Evolutionary conservation across 2,329 filamentous ascomycete species (phyloP), one percentile per base, ranked within the genome.

Genomic region (Ciborinia camelliae): DNA sequence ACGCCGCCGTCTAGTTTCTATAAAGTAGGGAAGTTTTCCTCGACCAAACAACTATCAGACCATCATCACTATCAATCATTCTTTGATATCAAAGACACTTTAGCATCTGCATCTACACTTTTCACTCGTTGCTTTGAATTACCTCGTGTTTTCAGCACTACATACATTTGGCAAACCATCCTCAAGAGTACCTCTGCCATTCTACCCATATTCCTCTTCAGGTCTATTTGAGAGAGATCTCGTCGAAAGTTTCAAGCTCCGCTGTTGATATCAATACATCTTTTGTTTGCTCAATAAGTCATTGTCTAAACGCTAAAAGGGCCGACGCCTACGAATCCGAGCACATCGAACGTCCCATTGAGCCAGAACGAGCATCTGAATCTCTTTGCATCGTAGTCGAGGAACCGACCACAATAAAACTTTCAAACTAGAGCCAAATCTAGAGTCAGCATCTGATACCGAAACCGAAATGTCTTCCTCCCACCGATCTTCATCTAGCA

Each of bases 401-500:
- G 45, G 66, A 72, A 68, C 66, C 60, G 68, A 72, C 68, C 62
- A 66, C 23, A 68, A 68, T 59, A 69, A 58, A 64, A 58, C 54
- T 30, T 23, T 68, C 51, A 61, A 67, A 60, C 69, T 64, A 63
- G 12, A 59, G 37, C 9, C 35, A 47, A 50, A 41, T 12, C 5
- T 50, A n/a, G 66, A 70, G 47, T 70, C 66, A 41, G 66, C 64
- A 37, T 69, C 72, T 28, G 69, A 74, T 66, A 73, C 66, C 35
- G 69, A 73, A 69, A 71, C 66, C 41, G 66, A 71, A 51, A 73
- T 73, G 72, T 72, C 72, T 65, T 73, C 73, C 10, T 71, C 73
- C 28, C 70, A 72, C 50, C 69, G 69, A 23, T 73, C 71, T 32
- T 71, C 68, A 20, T 67, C 68, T 35, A 70, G 68, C 37, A 68